Conservation (phyloP, 371 early-diverging fungal genomes). For the Lichtheimia ornata region DNA sequence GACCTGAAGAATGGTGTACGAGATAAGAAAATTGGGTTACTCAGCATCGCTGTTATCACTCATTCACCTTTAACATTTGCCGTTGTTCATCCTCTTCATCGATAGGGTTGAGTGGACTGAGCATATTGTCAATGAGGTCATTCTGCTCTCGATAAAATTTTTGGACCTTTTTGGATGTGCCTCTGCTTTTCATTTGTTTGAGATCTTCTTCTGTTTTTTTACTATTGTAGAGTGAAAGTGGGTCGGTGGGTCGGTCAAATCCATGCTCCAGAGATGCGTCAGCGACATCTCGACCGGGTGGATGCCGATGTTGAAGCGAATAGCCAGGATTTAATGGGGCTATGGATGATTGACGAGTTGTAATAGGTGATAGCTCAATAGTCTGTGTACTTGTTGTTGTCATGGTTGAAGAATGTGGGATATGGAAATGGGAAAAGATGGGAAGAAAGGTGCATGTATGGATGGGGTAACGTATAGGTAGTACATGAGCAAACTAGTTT, state of each 20-base stretch:
- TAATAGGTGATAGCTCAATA: constrained; percentile 1
- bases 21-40: neutral
- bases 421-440: constrained; percentile 7
- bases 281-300: neutral
- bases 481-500: no score
- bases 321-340: neutral
- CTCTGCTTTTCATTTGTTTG: constrained; percentile 8
- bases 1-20: constrained; percentile 38
- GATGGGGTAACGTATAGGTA: neutral
- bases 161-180: constrained; percentile 35
- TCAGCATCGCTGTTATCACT: neutral
- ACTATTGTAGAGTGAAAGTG: constrained; percentile 20
- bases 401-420: constrained; percentile 6
- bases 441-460: no score
- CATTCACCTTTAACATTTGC: constrained; percentile 53
- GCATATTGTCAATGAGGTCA: constrained; percentile 75
- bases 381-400: constrained; percentile 13
- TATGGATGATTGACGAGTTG: neutral
- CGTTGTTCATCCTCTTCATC: constrained; percentile 42
- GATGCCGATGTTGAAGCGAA: constrained; percentile 8
- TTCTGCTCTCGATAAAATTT: constrained; percentile 84
- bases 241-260: constrained; percentile 14
- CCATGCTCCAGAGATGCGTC: constrained; percentile 11
- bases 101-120: constrained; percentile 52
- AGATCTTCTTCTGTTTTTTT: constrained; percentile 33